phyloP scores from a whole-genome alignment of 345 rosid species.

The Heritiera fomes region DNA sequence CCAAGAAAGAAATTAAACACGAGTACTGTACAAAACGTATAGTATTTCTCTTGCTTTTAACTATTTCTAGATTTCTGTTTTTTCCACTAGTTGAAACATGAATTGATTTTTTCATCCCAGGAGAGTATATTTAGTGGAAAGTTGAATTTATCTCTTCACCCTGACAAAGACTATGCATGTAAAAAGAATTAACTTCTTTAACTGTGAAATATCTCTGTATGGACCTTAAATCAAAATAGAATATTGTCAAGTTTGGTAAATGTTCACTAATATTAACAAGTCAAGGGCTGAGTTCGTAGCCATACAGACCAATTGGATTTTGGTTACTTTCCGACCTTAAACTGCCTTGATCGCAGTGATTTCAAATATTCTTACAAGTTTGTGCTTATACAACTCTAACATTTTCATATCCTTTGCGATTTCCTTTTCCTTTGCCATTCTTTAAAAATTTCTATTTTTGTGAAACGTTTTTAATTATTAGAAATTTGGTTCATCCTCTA shows the following conservation, averaged over 20 bases:
- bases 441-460: background rate
- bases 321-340: background rate
- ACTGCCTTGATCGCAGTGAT: background rate
- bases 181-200: background rate
- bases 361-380: background rate
- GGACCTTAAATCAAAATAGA: background rate
- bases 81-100: background rate
- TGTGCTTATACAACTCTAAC: background rate
- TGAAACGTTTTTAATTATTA: background rate
- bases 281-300: background rate
- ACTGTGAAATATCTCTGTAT: background rate
- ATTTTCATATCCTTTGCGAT: background rate
- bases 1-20: conserved; percentile 4
- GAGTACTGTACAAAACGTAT: background rate
- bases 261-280: background rate
- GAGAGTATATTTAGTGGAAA: background rate
- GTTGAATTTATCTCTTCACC: background rate
- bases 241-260: background rate
- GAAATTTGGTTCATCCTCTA: background rate
- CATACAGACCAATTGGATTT: background rate
- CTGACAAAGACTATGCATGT: conserved; percentile 2
- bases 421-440: background rate
- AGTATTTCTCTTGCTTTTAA: background rate
- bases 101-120: background rate
- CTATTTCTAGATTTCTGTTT: background rate